A percentile compares a stretch with the other conserved stretches of the same genome.
Evolutionary conservation across 192 early-diverging fungal species (phyloP).

Genomic region (Geranomyces michiganensis): DNA sequence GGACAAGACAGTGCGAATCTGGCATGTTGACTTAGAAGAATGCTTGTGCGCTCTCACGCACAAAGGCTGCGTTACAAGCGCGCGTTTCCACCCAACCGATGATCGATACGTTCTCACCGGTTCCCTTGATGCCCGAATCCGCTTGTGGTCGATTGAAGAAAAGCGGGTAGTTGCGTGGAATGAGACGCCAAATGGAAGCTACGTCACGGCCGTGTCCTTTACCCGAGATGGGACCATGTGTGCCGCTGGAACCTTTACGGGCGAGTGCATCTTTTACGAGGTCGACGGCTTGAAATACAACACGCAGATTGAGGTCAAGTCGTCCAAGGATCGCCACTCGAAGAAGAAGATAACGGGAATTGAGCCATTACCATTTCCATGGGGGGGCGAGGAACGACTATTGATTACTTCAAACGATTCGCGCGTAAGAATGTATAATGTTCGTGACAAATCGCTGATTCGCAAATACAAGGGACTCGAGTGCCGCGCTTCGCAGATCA

Average conservation of each 20-base stretch:
- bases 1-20: conserved; percentile 84
- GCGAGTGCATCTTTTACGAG: conserved; percentile 83
- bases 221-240: conserved; percentile 71
- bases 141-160: conserved; percentile 81
- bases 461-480: conserved; percentile 82
- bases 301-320: conserved; percentile 78
- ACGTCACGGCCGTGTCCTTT: conserved; percentile 81
- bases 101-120: conserved; percentile 81
- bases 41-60: conserved; percentile 83
- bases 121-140: conserved; percentile 75
- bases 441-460: conserved; percentile 73
- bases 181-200: conserved; percentile 63
- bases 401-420: conserved; percentile 84
- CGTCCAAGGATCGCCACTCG: conserved; percentile 56
- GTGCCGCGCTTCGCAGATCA: conserved; percentile 70
- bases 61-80: conserved; percentile 74
- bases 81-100: conserved; percentile 83
- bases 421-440: conserved; percentile 74
- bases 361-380: conserved; percentile 54
- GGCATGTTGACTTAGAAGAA: conserved; percentile 72
- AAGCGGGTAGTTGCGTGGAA: conserved; percentile 82
- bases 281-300: conserved; percentile 76
- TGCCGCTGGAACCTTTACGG: conserved; percentile 75
- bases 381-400: conserved; percentile 61
- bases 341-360: conserved; percentile 87